Percentiles rank a stretch among this genome's conserved stretches.
Evolutionary conservation across 164 flowering plant species (phyloP).

Genomic region (Warburgia ugandensis): DNA sequence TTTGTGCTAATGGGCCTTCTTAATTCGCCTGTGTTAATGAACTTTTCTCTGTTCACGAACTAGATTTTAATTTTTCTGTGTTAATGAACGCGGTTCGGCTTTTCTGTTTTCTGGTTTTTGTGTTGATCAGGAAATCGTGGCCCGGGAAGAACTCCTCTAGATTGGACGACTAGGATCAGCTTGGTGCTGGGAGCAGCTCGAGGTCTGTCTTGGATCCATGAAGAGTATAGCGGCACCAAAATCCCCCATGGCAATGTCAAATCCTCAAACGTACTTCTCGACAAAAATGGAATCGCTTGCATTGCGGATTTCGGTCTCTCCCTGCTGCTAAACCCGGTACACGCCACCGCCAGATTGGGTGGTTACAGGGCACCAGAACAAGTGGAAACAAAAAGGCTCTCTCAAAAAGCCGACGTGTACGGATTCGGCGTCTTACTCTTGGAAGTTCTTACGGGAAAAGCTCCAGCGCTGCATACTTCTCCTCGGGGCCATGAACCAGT

Average conservation of each 20-base stretch:
- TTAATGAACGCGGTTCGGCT: too few species aligned
- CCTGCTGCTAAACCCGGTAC: constrained; percentile 66
- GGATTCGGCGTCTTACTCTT: constrained; percentile 76
- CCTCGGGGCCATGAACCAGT: constrained; percentile 24
- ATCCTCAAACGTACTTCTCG: constrained; percentile 80
- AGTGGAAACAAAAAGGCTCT: constrained; percentile 49
- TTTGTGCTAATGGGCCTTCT: too few species aligned
- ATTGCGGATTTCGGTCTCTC: constrained; percentile 86
- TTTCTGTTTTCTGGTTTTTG: background rate
- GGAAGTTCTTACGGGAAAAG: constrained; percentile 79
- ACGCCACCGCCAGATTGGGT: constrained; percentile 72
- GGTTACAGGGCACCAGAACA: constrained; percentile 96
- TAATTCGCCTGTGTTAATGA: too few species aligned
- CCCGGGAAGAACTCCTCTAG: constrained; percentile 87
- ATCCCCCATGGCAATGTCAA: constrained; percentile 91
- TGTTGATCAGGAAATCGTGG: constrained; percentile 60
- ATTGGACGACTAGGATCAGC: constrained; percentile 93
- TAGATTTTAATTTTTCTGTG: too few species aligned
- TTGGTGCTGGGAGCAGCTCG: constrained; percentile 83
- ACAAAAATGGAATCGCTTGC: constrained; percentile 82
- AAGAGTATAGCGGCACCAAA: constrained; percentile 49
- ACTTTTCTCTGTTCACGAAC: too few species aligned
- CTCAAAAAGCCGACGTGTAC: constrained; percentile 84
- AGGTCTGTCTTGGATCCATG: constrained; percentile 73
- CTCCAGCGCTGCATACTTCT: constrained; percentile 52